Conservation (phyloP, 345 rosid genomes). For the Eucalyptus rudis region DNA sequence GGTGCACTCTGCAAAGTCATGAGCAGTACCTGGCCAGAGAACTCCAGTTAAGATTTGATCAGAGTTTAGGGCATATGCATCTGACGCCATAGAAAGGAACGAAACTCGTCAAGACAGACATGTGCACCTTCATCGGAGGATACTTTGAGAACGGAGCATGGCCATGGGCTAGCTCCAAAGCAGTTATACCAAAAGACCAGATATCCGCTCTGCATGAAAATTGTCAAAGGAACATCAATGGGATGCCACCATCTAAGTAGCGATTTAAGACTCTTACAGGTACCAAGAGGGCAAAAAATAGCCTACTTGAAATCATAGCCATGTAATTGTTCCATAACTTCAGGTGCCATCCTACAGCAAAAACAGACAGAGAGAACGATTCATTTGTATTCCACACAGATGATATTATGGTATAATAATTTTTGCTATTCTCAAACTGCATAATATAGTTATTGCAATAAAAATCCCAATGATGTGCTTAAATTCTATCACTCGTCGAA, state of each 20-base stretch:
- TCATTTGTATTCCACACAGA: neutral
- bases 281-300: slow-evolving; percentile 3
- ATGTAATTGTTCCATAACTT: slow-evolving; percentile 97
- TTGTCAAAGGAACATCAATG: slow-evolving; percentile 7
- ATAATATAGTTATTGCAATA: neutral
- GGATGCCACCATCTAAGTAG: neutral
- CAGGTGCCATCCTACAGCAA: slow-evolving; percentile 95
- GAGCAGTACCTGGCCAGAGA: slow-evolving; percentile 62
- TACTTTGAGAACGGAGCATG: slow-evolving; percentile 99
- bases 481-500: neutral
- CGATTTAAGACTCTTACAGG: neutral
- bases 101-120: neutral
- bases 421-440: neutral
- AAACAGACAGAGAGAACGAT: neutral
- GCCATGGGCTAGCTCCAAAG: slow-evolving; percentile 98
- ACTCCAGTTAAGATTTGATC: slow-evolving; percentile 5
- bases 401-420: neutral
- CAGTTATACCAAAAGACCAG: slow-evolving; percentile 99
- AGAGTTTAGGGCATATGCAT: neutral
- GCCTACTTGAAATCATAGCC: slow-evolving; percentile 95
- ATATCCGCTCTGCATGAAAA: slow-evolving; percentile 78
- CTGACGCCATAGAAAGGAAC: neutral
- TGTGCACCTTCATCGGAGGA: slow-evolving; percentile 94
- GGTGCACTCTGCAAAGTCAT: slow-evolving; percentile 99
- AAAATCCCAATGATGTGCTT: neutral